Evolutionary conservation across 495 filamentous ascomycete genomes (phyloP), one percentile per base, ranked within the genome.

Genomic region (Ramalina intermedia): DNA sequence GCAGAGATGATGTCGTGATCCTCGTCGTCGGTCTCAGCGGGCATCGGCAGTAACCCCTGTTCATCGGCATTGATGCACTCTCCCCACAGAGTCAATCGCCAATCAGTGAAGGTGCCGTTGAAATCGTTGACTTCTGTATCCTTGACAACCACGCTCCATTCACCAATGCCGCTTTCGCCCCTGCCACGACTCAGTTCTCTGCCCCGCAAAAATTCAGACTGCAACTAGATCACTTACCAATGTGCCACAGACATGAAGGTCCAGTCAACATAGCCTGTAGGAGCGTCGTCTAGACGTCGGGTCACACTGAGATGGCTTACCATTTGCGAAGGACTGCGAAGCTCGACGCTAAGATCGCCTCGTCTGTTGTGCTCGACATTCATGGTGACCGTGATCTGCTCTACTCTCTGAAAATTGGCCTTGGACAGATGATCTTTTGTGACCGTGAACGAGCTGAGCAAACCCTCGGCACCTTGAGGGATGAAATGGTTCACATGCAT

Each of bases 171-270:
- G 41, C 78, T 75, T 68, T 96, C 91, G 43, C 90, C 93, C 87
- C 86, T 91, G 49, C 21, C 47, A 43, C 27, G 29, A 17, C 13
- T 37, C 21, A 37, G 21, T 26, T 11, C 17, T 43, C 46, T 16
- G 18, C 41, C 36, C 9, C 41, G 35, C 23, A 12, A 18, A 44
- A 21, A 21, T 0, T 24, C 6, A 14, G 12, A 17, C 9, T 37
- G 5, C 18, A 50, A 23, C 8, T 13, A 1, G 29, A 33, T 33
- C 38, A 64, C 81, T 65, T 74, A 91, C 87, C 87, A 98, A 62
- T 98, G 93, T 57, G 80, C 87, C 43, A 98, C 93, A 50, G 79
- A 87, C 91, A 96, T 96, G 55, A 98, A 98, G 1, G 91, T 95
- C 91, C 91, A 98, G 67, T 98, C 87, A 36, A 79, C 69, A 59